Evolutionary conservation across 208 protist species (phyloP).

Genomic region (Leptomonas pyrrhocoris): DNA sequence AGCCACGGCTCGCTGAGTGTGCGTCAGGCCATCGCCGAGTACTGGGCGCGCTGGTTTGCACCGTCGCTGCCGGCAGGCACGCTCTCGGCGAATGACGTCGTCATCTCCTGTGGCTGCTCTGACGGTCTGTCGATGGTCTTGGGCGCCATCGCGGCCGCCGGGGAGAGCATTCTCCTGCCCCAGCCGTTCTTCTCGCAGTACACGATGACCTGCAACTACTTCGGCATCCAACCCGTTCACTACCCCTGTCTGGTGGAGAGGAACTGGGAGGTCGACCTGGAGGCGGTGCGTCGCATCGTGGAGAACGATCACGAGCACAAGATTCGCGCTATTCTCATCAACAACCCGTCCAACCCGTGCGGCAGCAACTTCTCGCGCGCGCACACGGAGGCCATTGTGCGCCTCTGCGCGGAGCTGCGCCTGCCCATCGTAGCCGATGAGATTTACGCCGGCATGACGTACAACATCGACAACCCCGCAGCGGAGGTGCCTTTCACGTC

Average conservation of each 20-base stretch:
- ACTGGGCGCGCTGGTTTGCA: conserved; percentile 42
- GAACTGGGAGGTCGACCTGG: conserved; percentile 92
- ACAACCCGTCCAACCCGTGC: conserved; percentile 96
- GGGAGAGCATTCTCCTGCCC: conserved; percentile 93
- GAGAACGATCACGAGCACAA: conserved; percentile 71
- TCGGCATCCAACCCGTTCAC: conserved; percentile 68
- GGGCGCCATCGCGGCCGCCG: conserved; percentile 63
- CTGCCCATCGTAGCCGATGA: conserved; percentile 94
- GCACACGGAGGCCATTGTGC: conserved; percentile 77
- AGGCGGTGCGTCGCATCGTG: conserved; percentile 41
- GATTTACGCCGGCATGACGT: conserved; percentile 95
- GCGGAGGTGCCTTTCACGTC: conserved; percentile 62
- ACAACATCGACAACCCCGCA: conserved; percentile 43
- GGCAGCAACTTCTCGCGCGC: conserved; percentile 85
- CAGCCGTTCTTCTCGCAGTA: conserved; percentile 94
- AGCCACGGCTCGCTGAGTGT: conserved; percentile 53
- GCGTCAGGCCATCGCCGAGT: conserved; percentile 66
- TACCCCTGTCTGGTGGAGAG: conserved; percentile 85
- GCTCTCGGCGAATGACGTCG: conserved; percentile 55
- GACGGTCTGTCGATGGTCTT: conserved; percentile 91
- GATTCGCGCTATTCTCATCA: conserved; percentile 90
- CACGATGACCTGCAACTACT: conserved; percentile 72
- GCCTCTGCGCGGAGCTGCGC: conserved; percentile 75
- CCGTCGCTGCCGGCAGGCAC: conserved; percentile 19
- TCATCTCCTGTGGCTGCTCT: conserved; percentile 84